phyloP scores from a whole-genome alignment of 768 basidiomycete species.

The Suillus paluster region DNA sequence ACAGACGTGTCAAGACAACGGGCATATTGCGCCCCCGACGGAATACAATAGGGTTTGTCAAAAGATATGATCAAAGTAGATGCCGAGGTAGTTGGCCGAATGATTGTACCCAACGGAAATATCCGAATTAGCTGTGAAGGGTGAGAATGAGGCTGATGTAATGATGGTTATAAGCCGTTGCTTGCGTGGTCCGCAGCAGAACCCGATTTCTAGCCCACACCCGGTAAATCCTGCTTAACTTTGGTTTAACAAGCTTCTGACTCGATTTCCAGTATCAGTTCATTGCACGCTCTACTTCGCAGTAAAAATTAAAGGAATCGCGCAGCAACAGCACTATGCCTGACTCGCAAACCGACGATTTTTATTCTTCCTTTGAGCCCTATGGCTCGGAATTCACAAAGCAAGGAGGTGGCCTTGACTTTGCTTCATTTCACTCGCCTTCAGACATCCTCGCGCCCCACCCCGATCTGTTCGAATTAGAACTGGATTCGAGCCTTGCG shows the following conservation, averaged over 20 bases:
- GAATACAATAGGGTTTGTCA: slow-evolving; percentile 3
- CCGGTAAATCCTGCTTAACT: slow-evolving; percentile 12
- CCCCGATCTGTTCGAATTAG: slow-evolving; percentile 83
- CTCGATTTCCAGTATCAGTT: slow-evolving; percentile 6
- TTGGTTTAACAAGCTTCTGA: slow-evolving; percentile 19
- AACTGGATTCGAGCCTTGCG: slow-evolving; percentile 74
- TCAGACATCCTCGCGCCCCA: slow-evolving; percentile 77
- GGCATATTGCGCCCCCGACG: slow-evolving; percentile 8
- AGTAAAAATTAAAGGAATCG: slow-evolving; percentile 20
- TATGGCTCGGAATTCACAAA: slow-evolving; percentile 43
- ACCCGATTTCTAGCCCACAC: slow-evolving; percentile 13
- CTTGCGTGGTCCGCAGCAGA: slow-evolving; percentile 40
- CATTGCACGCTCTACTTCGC: slow-evolving; percentile 5
- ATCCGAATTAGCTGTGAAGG: slow-evolving; percentile 21
- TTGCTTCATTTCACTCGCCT: slow-evolving; percentile 70
- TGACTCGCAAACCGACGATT: slow-evolving; percentile 35
- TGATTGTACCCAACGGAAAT: slow-evolving; percentile 4
- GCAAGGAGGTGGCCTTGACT: slow-evolving; percentile 56
- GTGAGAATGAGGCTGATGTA: slow-evolving; percentile 39
- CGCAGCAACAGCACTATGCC: slow-evolving; percentile 36
- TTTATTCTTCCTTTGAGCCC: slow-evolving; percentile 38
- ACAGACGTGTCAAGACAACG: too few relatives aligned
- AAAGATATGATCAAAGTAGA: too few relatives aligned
- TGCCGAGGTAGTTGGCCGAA: slow-evolving; percentile 21
- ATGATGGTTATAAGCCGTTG: slow-evolving; percentile 37